Percentiles rank a stretch among this genome's conserved stretches.
phyloP scores from a whole-genome alignment of 108 stramenopile genomes.

The Pseudonitzschia pungens region DNA sequence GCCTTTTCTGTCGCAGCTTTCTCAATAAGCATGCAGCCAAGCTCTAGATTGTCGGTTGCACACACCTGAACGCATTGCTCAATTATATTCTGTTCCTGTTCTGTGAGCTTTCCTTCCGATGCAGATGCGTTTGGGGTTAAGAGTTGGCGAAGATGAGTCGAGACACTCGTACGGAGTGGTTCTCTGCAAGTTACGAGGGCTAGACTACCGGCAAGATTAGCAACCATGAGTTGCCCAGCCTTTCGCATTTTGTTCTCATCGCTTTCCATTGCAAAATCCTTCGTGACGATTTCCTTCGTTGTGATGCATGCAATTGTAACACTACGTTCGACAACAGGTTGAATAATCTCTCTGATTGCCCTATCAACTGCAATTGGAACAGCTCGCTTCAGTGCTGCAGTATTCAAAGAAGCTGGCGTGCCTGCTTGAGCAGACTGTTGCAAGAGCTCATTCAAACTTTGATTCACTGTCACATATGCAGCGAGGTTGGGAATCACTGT shows the following conservation, averaged over 20 bases:
- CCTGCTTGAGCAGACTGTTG: conserved; percentile 62
- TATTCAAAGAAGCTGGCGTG: conserved; percentile 50
- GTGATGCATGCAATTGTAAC: conserved; percentile 99
- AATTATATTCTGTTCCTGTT: conserved; percentile 74
- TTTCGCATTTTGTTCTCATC: conserved; percentile 95
- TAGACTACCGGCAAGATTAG: conserved; percentile 96
- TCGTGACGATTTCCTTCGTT: conserved; percentile 95
- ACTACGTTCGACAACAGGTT: conserved; percentile 97
- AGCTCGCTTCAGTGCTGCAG: conserved; percentile 77
- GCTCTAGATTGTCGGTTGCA: conserved; percentile 94
- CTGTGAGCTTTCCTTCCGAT: conserved; percentile 50
- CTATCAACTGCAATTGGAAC: conserved; percentile 96
- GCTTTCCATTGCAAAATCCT: conserved; percentile 98
- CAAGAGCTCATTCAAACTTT: conserved; percentile 82
- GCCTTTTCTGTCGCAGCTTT: conserved; percentile 99
- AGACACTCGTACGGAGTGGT: conserved; percentile 91
- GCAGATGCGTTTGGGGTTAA: conserved; percentile 48
- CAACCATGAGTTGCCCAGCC: conserved; percentile 97
- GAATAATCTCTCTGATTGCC: conserved; percentile 98
- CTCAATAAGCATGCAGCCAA: conserved; percentile 98
- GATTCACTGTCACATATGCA: conserved; percentile 92
- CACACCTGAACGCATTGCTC: conserved; percentile 94
- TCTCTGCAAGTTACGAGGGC: conserved; percentile 98
- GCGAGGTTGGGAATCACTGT: conserved; percentile 97
- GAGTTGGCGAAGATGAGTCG: conserved; percentile 92